These are phyloP conservation scores for Diaporthe vexans DNA, from an alignment of 2,329 filamentous ascomycete species.

Conservation along the genomic window DNA sequence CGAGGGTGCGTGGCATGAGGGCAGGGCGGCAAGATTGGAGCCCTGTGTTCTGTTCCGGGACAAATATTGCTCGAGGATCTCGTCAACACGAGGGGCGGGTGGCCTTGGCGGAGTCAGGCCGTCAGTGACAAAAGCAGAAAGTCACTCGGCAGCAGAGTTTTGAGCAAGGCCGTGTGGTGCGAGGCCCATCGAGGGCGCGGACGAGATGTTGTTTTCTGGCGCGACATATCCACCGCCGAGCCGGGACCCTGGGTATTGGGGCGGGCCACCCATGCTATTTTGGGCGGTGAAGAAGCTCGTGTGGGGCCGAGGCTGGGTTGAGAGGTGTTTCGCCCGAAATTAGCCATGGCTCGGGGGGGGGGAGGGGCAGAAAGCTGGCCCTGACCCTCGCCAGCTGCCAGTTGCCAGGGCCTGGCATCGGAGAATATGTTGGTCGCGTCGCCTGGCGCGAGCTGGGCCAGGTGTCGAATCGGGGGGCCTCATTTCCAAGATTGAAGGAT, in stretches of 20 bases:
- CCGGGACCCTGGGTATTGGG: constrained; percentile 27
- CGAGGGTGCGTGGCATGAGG: neutral
- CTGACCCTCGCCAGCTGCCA: neutral
- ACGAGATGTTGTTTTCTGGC: constrained; percentile 30
- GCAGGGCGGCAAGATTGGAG: neutral
- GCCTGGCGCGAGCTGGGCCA: neutral
- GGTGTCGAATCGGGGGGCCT: constrained; percentile 24
- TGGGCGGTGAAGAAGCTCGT: constrained; percentile 32
- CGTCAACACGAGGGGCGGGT: neutral
- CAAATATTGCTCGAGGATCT: neutral
- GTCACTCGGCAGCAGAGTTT: neutral
- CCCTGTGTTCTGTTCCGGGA: neutral
- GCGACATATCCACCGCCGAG: constrained; percentile 26
- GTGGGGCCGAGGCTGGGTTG: constrained; percentile 25
- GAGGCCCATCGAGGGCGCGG: constrained; percentile 19
- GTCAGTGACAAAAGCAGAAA: constrained; percentile 13
- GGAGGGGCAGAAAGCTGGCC: neutral
- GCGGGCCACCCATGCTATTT: constrained; percentile 27
- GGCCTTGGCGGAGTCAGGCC: neutral
- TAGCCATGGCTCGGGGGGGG: neutral
- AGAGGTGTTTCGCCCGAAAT: constrained; percentile 30
- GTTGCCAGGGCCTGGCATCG: constrained; percentile 3
- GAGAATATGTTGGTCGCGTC: neutral
- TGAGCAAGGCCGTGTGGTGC: too few relatives aligned
- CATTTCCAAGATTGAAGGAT: constrained; percentile 35